A percentile compares a stretch with the other conserved stretches of the same genome.
phyloP scores from a whole-genome alignment of 73 alveolate species.

The Tetrahymena elliotti region DNA sequence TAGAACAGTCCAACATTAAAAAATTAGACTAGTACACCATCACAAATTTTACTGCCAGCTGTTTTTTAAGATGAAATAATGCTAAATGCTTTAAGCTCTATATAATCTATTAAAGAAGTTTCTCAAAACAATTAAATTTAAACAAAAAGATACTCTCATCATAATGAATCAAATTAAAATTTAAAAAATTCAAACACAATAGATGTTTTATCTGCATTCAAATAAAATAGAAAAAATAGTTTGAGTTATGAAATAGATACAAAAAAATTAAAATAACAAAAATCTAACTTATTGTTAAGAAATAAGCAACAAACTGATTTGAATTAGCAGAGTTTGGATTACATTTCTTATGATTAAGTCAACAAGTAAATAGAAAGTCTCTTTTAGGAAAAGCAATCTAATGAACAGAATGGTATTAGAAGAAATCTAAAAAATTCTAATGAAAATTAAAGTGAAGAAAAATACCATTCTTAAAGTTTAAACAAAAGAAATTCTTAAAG shows the following conservation, averaged over 20 bases:
- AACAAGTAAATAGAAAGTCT: neutral
- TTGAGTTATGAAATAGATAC: neutral
- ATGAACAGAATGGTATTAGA: neutral
- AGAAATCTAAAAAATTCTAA: neutral
- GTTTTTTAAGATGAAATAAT: neutral
- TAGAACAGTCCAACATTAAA: neutral
- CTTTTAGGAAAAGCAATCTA: neutral
- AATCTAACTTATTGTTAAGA: too few species aligned
- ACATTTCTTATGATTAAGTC: neutral
- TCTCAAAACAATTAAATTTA: neutral
- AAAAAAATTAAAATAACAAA: too few species aligned
- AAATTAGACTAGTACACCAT: neutral
- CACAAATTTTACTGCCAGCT: neutral
- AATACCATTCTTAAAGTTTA: neutral
- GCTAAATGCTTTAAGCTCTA: neutral
- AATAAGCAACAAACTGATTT: neutral
- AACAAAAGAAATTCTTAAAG: neutral
- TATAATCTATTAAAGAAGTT: neutral
- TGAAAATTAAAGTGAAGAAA: neutral
- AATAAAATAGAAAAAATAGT: neutral
- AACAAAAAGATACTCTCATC: neutral
- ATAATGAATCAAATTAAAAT: neutral
- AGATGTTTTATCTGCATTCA: neutral
- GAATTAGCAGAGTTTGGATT: neutral
- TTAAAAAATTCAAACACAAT: neutral